Conservation (phyloP, 768 basidiomycete genomes). For the Lepiota subincarnata region DNA sequence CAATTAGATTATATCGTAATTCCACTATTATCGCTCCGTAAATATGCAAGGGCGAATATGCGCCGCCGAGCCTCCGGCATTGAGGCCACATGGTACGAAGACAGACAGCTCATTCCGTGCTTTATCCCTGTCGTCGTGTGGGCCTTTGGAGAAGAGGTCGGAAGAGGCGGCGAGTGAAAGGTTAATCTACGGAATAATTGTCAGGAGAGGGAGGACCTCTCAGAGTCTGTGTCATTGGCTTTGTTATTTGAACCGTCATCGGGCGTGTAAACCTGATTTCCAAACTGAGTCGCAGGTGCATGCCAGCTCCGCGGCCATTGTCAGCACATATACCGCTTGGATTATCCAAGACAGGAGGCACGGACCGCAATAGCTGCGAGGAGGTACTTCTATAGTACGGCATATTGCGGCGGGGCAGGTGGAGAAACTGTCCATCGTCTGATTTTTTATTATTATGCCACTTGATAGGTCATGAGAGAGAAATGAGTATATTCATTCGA, state of each 20-base stretch:
- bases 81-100: neutral
- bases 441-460: neutral
- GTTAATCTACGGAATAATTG: conserved; percentile 6
- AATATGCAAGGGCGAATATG: conserved; percentile 1
- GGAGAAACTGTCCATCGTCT: neutral
- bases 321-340: neutral
- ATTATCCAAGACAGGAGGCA: neutral
- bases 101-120: neutral
- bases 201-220: neutral
- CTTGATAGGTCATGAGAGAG: neutral
- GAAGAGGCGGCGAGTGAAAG: neutral
- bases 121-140: conserved; percentile 1
- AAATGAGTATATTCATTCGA: neutral
- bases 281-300: neutral
- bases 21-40: too few relatives aligned
- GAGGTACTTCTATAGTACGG: neutral
- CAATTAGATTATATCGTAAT: too few relatives aligned
- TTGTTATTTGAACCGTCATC: neutral
- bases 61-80: neutral
- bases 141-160: neutral
- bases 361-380: conserved; percentile 6
- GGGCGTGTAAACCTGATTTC: conserved; percentile 9
- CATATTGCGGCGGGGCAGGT: neutral
- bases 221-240: neutral
- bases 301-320: neutral